Conservation (phyloP, 2,329 filamentous ascomycete genomes). For the Calonectria pseudoturangicola region DNA sequence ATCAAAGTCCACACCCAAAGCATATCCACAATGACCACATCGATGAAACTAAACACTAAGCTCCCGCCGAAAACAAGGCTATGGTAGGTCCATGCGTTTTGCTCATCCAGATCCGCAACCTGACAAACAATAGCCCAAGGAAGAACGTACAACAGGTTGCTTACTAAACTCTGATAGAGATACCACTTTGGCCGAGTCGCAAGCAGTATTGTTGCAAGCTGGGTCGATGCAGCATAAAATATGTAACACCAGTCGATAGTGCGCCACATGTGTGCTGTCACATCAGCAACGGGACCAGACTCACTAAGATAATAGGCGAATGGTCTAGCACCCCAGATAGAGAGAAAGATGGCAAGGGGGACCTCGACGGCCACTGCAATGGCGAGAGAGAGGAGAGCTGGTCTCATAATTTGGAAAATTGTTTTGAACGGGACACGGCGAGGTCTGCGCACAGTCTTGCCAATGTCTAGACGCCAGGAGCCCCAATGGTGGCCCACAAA, state of each 20-base stretch:
- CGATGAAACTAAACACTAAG: conserved; percentile 79
- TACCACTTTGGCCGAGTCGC: conserved; percentile 81
- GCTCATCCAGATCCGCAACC: conserved; percentile 65
- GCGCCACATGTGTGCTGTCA: conserved; percentile 80
- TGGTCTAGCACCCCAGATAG: too few relatives aligned
- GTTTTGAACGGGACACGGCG: too few relatives aligned
- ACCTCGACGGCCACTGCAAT: too few relatives aligned
- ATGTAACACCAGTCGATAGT: conserved; percentile 81
- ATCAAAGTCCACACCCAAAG: conserved; percentile 72
- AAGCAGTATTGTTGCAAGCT: conserved; percentile 78
- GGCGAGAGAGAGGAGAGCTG: too few relatives aligned
- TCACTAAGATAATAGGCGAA: too few relatives aligned
- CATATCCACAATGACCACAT: conserved; percentile 69
- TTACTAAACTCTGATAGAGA: conserved; percentile 78
- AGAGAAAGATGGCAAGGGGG: too few relatives aligned
- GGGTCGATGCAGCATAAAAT: conserved; percentile 79
- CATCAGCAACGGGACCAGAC: conserved; percentile 52
- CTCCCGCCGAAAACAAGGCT: conserved; percentile 80
- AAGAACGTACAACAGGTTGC: conserved; percentile 81
- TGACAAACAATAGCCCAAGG: conserved; percentile 81
- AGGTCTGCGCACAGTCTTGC: too few relatives aligned
- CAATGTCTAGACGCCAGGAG: too few relatives aligned
- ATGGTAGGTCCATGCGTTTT: conserved; percentile 80
- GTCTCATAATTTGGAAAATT: too few relatives aligned
- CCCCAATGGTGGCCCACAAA: too few relatives aligned